These are phyloP conservation scores for Crithidia brevicula DNA, from an alignment of 208 protist species.

Conservation along the genomic window DNA sequence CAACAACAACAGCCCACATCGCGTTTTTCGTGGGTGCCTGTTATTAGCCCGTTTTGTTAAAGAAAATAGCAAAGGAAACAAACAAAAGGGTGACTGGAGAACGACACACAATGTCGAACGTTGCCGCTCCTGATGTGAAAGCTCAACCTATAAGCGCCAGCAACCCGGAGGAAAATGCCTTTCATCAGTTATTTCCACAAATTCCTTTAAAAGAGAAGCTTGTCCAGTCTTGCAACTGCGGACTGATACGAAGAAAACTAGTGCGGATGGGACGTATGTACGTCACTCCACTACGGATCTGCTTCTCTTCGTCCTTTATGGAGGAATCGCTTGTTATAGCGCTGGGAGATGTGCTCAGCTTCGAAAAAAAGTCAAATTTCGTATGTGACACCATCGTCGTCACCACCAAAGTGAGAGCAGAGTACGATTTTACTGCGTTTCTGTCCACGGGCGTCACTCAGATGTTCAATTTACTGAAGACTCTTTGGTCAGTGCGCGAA, in stretches of 20 bases:
- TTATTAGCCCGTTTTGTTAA: too few species aligned
- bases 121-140: constrained; percentile 1
- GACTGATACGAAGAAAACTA: constrained; percentile 39
- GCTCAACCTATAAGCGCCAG: constrained; percentile 24
- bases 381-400: constrained; percentile 55
- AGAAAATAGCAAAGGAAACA: too few species aligned
- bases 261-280: constrained; percentile 65
- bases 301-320: constrained; percentile 65
- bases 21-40: too few species aligned
- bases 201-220: constrained; percentile 53
- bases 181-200: constrained; percentile 53
- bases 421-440: constrained; percentile 62
- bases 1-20: too few species aligned
- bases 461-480: constrained; percentile 56
- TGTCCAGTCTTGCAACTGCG: constrained; percentile 53
- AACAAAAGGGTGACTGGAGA: too few species aligned
- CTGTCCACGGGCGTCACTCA: constrained; percentile 39
- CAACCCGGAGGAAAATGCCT: constrained; percentile 42
- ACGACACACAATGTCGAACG: constrained; percentile 22
- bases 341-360: constrained; percentile 46
- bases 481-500: constrained; percentile 53
- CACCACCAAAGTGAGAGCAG: constrained; percentile 18
- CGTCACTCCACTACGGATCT: constrained; percentile 54
- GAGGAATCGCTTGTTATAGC: constrained; percentile 38
- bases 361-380: constrained; percentile 44